Conservation (phyloP, 2,329 filamentous ascomycete species). For the Blastomyces gilchristii region DNA sequence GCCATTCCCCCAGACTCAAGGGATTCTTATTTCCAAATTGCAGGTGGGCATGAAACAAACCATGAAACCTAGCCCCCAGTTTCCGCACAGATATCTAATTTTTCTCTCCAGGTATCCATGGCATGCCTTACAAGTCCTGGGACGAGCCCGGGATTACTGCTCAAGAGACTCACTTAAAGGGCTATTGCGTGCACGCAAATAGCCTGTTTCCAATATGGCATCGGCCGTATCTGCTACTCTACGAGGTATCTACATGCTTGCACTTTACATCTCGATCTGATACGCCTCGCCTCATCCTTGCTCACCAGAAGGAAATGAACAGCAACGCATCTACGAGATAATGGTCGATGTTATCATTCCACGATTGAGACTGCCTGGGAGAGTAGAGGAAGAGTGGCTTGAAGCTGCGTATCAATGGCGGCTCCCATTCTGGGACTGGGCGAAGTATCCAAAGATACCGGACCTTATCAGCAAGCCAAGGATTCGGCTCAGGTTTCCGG, state of each 20-base stretch:
- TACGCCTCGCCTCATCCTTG: neutral
- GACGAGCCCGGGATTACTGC: conserved; percentile 49
- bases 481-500: neutral
- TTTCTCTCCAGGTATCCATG: conserved; percentile 61
- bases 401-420: conserved; percentile 35
- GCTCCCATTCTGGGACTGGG: conserved; percentile 43
- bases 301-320: neutral
- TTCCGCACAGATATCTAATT: neutral
- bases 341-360: conserved; percentile 26
- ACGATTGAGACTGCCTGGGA: conserved; percentile 28
- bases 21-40: conserved; percentile 5
- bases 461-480: neutral
- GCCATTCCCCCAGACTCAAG: neutral
- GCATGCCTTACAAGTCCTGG: conserved; percentile 49
- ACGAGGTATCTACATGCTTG: conserved; percentile 35
- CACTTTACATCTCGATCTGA: conserved; percentile 6
- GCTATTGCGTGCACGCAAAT: conserved; percentile 65
- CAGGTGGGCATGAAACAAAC: neutral
- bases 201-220: conserved; percentile 76
- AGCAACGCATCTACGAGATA: conserved; percentile 32
- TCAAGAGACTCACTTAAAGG: neutral
- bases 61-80: neutral
- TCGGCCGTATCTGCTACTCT: conserved; percentile 61
- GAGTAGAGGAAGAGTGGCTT: conserved; percentile 36
- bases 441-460: conserved; percentile 17